Percentiles rank a stretch among this genome's conserved stretches.
phyloP scores from a whole-genome alignment of 2,329 filamentous ascomycete genomes.

The Stemphylium beticola region DNA sequence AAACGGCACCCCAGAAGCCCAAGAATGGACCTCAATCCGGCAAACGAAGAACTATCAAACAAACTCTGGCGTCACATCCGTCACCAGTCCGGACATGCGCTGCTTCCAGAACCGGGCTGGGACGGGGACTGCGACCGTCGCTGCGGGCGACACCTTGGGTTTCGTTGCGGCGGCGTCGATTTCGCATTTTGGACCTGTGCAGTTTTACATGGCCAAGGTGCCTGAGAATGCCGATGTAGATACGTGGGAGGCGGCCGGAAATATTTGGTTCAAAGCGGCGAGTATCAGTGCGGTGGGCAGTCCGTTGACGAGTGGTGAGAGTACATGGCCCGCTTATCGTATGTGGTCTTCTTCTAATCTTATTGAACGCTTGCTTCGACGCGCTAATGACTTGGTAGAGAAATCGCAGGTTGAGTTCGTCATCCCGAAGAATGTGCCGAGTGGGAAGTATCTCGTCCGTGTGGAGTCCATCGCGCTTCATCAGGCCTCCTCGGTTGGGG shows the following conservation, averaged over 20 bases:
- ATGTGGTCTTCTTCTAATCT: not conserved
- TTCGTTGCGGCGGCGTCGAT: no score
- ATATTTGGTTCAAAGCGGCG: constrained; percentile 43
- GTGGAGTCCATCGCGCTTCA: constrained; percentile 50
- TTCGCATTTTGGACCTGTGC: constrained; percentile 59
- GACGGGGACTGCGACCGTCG: no score
- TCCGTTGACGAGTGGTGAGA: constrained; percentile 1
- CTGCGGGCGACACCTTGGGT: no score
- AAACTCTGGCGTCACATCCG: no score
- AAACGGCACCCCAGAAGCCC: no score
- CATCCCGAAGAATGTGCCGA: constrained; percentile 44
- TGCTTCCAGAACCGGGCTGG: no score
- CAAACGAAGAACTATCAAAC: no score
- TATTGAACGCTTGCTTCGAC: constrained; percentile 12
- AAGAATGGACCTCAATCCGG: no score
- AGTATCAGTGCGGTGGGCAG: constrained; percentile 22
- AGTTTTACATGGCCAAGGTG: constrained; percentile 63
- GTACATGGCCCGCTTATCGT: constrained; percentile 41
- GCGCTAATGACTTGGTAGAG: no score
- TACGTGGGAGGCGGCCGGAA: constrained; percentile 36
- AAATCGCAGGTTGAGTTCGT: constrained; percentile 12
- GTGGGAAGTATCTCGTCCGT: constrained; percentile 50
- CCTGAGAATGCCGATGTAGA: constrained; percentile 33
- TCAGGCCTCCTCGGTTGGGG: constrained; percentile 38
- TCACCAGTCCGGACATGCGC: no score